Percentiles rank a stretch among this genome's conserved stretches.
Evolutionary conservation across 257 asterid genomes (phyloP).

Genomic region (Solanum arcanum): DNA sequence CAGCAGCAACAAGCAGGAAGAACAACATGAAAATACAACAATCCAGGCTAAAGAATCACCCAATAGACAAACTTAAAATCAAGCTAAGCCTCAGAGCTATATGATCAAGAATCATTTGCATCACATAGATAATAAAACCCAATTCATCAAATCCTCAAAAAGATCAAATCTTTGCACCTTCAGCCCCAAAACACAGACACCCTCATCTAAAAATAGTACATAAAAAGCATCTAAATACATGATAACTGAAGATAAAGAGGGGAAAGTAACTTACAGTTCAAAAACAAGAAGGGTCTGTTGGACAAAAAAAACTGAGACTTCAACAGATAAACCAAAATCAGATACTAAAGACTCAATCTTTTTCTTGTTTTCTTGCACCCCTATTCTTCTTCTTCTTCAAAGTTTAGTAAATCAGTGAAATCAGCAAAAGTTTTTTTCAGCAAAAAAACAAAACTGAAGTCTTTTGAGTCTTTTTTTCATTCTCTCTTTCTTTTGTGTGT

Average conservation of each 20-base stretch:
- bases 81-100: not conserved
- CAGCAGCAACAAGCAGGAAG: not conserved
- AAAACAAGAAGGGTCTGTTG: not conserved
- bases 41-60: not conserved
- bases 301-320: not conserved
- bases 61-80: not conserved
- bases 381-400: not conserved
- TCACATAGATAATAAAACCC: not conserved
- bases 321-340: not conserved
- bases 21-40: not conserved
- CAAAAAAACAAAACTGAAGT: not conserved
- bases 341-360: not conserved
- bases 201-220: not conserved
- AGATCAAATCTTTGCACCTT: not conserved
- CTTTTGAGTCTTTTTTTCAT: not conserved
- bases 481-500: not conserved
- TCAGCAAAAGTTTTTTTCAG: not conserved
- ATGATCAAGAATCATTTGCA: not conserved
- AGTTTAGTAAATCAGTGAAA: not conserved
- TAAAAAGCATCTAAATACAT: not conserved
- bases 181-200: not conserved
- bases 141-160: not conserved
- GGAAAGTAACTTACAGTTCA: not conserved
- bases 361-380: not conserved
- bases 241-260: not conserved